Conservation (phyloP, 129 eudicot species). For the Chrysanthemum lavandulifolium region DNA sequence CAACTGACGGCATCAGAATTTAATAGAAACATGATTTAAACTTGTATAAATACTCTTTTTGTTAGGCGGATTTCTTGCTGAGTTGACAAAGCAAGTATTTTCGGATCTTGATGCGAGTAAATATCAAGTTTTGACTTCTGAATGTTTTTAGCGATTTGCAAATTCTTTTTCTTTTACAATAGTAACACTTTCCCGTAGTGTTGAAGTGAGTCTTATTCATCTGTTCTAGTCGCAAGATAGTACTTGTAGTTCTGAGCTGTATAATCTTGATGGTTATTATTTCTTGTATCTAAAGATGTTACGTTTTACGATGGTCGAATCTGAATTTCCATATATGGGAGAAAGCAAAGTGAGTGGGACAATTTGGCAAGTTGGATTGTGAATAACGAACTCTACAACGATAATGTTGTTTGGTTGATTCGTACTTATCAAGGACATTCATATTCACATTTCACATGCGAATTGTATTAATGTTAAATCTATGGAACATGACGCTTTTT, state of each 20-base stretch:
- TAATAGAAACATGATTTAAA: no score
- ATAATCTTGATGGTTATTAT: neutral
- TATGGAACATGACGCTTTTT: neutral
- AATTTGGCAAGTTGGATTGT: conserved; percentile 98
- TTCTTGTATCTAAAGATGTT: conserved; percentile 13
- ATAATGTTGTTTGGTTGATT: conserved; percentile 97
- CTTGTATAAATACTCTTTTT: no score
- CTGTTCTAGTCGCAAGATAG: conserved; percentile 3
- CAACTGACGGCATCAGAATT: no score
- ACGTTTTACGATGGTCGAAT: conserved; percentile 80
- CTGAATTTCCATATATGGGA: conserved; percentile 89
- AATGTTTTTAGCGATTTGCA: neutral
- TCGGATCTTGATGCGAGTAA: conserved; percentile 88
- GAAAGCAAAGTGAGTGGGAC: conserved; percentile 99
- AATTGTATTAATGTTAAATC: neutral
- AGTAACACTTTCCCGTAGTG: neutral
- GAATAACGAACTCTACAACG: conserved; percentile 84
- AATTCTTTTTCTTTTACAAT: neutral
- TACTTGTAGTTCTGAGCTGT: conserved; percentile 12
- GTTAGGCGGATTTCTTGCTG: conserved; percentile 87
- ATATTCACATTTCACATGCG: neutral
- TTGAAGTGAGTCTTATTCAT: conserved; percentile 7
- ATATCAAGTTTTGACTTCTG: conserved; percentile 56
- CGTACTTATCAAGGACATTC: conserved; percentile 36
- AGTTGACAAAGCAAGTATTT: conserved; percentile 95